Evolutionary conservation across 208 protist species (phyloP), one percentile per base, ranked within the genome.

Genomic region (Crithidia thermophila): DNA sequence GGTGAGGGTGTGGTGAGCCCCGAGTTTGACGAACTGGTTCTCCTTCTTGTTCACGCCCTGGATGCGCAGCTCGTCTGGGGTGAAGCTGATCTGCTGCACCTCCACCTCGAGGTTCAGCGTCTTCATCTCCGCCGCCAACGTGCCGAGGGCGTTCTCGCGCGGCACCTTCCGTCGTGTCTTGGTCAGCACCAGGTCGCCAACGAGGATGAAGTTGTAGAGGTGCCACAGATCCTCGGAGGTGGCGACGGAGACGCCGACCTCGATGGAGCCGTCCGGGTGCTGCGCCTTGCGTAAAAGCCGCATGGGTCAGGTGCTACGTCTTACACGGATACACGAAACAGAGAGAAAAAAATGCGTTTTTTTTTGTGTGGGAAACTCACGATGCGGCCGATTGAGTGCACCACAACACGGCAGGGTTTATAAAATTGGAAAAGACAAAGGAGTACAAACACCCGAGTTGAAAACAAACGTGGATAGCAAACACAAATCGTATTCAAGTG

Each of bases 191-290:
- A 56, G 42, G 67, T 97, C 93, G 9, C 94, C 97, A 0, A 81
- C 76, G 16, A 91, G 43, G 20, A 99, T 88, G 20, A 99, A 77
- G 74, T 99, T 98, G 83, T 99, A 99, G 6, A 97, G 68, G 71
- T 99, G 96, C 98, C 98, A 99, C 67, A 99, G 72, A 67, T 99
- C 98, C 53, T 99, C 97, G 2, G 78, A 66, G 33, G 80, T 87
- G 55, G 46, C 64, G 4, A 98, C 90, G 3, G 93, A 95, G 0
- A 98, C 69, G 56, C 91, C 81, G 46, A 98, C 77, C 58, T 94
- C 86, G 8, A 98, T 82, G 11, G 65, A 75, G n/a, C 98, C 98
- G 57, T 93, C 85, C 3, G 77, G 46, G 39, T 84, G 65, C 7
- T 74, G 51, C 0, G 63, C 47, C 28, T 83, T 84, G 37, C 82